Evolutionary conservation across 2,329 filamentous ascomycete species (phyloP).

Genomic region (Teratosphaeria zuluensis): DNA sequence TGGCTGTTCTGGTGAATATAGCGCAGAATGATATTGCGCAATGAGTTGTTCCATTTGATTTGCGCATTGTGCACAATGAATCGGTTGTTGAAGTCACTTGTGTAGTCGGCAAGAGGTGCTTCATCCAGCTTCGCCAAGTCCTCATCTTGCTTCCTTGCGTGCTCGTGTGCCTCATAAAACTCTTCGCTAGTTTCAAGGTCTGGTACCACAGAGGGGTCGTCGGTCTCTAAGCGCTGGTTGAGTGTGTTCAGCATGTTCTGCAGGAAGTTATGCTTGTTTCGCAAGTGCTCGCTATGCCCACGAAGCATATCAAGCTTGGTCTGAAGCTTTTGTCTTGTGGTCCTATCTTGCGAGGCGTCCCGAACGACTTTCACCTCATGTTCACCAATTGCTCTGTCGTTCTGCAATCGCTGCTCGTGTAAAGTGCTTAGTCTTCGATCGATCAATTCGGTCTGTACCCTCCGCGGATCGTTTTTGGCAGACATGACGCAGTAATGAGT

Average conservation of each 20-base stretch:
- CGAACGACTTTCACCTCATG: constrained; percentile 56
- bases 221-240: constrained; percentile 46
- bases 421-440: constrained; percentile 70
- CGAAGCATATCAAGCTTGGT: constrained; percentile 47
- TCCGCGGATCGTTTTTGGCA: constrained; percentile 59
- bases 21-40: constrained; percentile 90
- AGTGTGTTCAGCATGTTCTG: constrained; percentile 49
- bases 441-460: constrained; percentile 79
- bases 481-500: constrained; percentile 96
- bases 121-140: constrained; percentile 53
- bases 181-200: constrained; percentile 36
- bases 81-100: constrained; percentile 93
- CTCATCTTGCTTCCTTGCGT: constrained; percentile 32
- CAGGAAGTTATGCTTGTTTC: constrained; percentile 51
- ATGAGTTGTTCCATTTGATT: constrained; percentile 94
- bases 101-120: constrained; percentile 66
- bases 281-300: constrained; percentile 47
- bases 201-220: constrained; percentile 41
- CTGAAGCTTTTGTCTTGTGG: constrained; percentile 42
- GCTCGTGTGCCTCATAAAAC: constrained; percentile 43
- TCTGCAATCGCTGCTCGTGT: constrained; percentile 65
- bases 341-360: constrained; percentile 42
- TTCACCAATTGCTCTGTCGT: constrained; percentile 63
- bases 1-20: constrained; percentile 98
- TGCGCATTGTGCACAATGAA: constrained; percentile 98